Percentiles rank a stretch among this genome's conserved stretches.
phyloP scores from a whole-genome alignment of 148 eudicot genomes.

The Bassia scoparia region DNA sequence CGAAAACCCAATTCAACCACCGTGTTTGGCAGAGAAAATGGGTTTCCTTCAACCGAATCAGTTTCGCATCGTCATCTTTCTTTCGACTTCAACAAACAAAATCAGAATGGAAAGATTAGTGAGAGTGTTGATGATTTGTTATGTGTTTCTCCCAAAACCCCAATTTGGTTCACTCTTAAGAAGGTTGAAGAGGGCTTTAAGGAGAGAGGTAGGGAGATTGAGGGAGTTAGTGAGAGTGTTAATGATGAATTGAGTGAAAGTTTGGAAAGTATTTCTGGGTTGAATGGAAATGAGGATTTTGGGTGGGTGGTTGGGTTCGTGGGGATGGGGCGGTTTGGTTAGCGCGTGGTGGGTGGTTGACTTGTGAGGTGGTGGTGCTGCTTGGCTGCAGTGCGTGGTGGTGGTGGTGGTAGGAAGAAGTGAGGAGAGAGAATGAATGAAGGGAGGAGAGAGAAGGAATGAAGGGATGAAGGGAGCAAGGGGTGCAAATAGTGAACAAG shows the following conservation, averaged over 20 bases:
- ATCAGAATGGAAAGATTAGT: constrained; percentile 36
- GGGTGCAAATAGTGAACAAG: no score
- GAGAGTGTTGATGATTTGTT: constrained; percentile 60
- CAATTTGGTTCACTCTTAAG: constrained; percentile 60
- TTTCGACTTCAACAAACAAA: constrained; percentile 31
- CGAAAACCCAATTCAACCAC: constrained; percentile 30
- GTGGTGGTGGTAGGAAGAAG: no score
- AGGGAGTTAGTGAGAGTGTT: constrained; percentile 23
- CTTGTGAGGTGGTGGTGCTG: no score
- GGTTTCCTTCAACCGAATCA: constrained; percentile 42
- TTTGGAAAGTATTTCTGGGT: constrained; percentile 33
- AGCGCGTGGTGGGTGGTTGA: no score
- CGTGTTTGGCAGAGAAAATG: constrained; percentile 51
- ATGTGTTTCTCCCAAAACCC: constrained; percentile 57
- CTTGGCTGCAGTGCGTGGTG: no score
- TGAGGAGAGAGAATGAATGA: no score
- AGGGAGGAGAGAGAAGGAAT: no score
- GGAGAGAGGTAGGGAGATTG: constrained; percentile 19
- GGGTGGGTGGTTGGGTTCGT: no score
- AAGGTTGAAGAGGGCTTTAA: constrained; percentile 14
- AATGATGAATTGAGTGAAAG: constrained; percentile 40
- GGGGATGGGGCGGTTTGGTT: no score
- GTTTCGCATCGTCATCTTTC: constrained; percentile 73
- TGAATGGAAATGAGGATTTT: constrained; percentile 33
- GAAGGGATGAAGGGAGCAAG: no score